These are phyloP conservation scores for Corymbia citriodora DNA, from an alignment of 441 rosid genomes.

Conservation along the genomic window DNA sequence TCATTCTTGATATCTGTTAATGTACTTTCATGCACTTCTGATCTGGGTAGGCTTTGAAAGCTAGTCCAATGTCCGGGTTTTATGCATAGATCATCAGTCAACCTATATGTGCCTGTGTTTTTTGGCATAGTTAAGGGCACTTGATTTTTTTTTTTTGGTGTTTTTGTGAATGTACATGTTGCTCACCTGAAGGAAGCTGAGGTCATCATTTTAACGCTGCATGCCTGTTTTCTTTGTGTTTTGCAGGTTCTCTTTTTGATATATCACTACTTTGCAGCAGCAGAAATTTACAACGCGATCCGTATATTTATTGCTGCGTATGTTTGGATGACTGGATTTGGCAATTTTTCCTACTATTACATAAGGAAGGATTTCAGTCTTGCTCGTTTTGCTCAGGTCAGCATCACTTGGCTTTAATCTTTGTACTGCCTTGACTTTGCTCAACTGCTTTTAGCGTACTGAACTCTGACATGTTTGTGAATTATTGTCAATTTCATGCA, in stretches of 20 bases:
- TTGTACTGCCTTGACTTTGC: not conserved
- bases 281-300: constrained; percentile 92
- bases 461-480: constrained; percentile 10
- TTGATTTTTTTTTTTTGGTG: not conserved
- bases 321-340: constrained; percentile 99
- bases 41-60: not conserved
- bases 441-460: not conserved
- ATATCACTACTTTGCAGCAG: constrained; percentile 97
- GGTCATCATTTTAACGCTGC: not conserved
- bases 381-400: constrained; percentile 92
- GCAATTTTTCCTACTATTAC: constrained; percentile 97
- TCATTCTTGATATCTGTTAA: not conserved
- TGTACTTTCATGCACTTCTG: not conserved
- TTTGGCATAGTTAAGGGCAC: not conserved
- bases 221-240: not conserved
- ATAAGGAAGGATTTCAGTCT: constrained; percentile 90
- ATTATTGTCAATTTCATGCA: constrained; percentile 33
- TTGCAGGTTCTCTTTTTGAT: constrained; percentile 87
- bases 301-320: constrained; percentile 96
- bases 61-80: not conserved
- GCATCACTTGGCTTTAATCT: not conserved
- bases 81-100: not conserved
- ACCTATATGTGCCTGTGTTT: not conserved
- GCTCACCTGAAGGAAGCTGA: not conserved
- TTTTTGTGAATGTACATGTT: not conserved